Evolutionary conservation across 2,329 filamentous ascomycete genomes (phyloP).

Genomic region (Colletotrichum sp.): DNA sequence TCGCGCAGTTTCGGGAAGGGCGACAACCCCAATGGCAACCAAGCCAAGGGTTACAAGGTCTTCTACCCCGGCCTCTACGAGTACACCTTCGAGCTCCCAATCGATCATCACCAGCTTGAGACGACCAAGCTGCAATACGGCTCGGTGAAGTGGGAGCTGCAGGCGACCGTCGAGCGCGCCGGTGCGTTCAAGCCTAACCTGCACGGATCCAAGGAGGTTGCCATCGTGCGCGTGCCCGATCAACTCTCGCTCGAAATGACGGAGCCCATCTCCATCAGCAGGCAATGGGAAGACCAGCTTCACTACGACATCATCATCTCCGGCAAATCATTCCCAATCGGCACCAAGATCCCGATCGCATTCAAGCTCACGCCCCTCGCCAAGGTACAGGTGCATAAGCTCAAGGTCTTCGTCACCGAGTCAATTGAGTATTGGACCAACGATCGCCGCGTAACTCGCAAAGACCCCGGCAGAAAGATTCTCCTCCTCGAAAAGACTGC

Average conservation of each 20-base stretch:
- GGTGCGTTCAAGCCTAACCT: conserved; percentile 91
- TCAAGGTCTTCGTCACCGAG: conserved; percentile 91
- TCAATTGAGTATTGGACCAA: conserved; percentile 91
- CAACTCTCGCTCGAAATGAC: conserved; percentile 89
- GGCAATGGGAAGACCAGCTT: conserved; percentile 93
- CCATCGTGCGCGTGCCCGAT: conserved; percentile 82
- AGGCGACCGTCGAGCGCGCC: conserved; percentile 83
- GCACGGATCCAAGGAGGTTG: conserved; percentile 80
- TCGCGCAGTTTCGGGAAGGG: conserved; percentile 86
- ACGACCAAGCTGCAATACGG: conserved; percentile 88
- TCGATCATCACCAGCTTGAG: conserved; percentile 88
- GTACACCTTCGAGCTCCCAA: conserved; percentile 82
- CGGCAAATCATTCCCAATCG: conserved; percentile 91
- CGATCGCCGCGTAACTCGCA: conserved; percentile 82
- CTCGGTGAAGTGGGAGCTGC: conserved; percentile 86
- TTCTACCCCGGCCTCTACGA: conserved; percentile 77
- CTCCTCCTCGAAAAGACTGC: conserved; percentile 88
- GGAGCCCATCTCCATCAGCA: conserved; percentile 91
- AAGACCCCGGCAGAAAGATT: conserved; percentile 84
- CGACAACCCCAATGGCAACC: conserved; percentile 65
- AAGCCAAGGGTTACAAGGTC: conserved; percentile 79
- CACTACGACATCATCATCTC: conserved; percentile 97
- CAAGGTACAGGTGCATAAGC: conserved; percentile 90
- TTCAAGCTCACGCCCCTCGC: conserved; percentile 93
- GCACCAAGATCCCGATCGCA: conserved; percentile 86